Percentiles rank a stretch among this genome's conserved stretches.
phyloP scores from a whole-genome alignment of 441 rosid species.

The Viola pubescens region DNA sequence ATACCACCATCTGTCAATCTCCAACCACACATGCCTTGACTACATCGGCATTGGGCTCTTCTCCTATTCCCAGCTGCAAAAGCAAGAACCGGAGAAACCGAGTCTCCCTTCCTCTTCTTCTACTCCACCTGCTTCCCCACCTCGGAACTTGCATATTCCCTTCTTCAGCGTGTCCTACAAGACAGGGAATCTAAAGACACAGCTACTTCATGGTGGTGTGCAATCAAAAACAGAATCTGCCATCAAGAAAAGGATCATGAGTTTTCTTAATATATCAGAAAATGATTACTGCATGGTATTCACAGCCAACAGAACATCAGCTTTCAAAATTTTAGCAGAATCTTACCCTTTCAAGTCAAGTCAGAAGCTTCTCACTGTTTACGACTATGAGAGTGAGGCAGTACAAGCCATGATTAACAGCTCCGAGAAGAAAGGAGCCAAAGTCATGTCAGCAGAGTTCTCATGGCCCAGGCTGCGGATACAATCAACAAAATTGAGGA shows the following conservation, averaged over 20 bases:
- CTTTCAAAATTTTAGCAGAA: constrained; percentile 78
- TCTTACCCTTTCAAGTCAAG: constrained; percentile 69
- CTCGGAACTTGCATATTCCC: constrained; percentile 41
- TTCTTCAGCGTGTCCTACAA: constrained; percentile 71
- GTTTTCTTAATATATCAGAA: constrained; percentile 61
- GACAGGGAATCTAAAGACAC: constrained; percentile 69
- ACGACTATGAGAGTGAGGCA: constrained; percentile 84
- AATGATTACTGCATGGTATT: constrained; percentile 78
- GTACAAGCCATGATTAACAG: constrained; percentile 51
- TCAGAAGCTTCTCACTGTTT: constrained; percentile 62
- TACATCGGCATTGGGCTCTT: constrained; percentile 84
- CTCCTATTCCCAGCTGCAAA: constrained; percentile 61
- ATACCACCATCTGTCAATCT: constrained; percentile 52
- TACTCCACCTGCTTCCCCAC: constrained; percentile 15
- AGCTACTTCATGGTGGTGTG: constrained; percentile 65
- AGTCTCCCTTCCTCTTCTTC: constrained; percentile 31
- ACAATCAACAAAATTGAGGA: constrained; percentile 50
- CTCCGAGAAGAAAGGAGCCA: constrained; percentile 70
- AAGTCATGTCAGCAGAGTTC: constrained; percentile 67
- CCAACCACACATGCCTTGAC: constrained; percentile 75
- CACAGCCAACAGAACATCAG: constrained; percentile 78
- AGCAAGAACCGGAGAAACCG: constrained; percentile 35
- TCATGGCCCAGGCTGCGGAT: constrained; percentile 83
- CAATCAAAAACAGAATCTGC: constrained; percentile 59
- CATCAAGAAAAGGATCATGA: constrained; percentile 69